Percentiles rank a stretch among this genome's conserved stretches.
Conservation (phyloP, 1,139 yeast species). For the Taiozyma onychis region DNA sequence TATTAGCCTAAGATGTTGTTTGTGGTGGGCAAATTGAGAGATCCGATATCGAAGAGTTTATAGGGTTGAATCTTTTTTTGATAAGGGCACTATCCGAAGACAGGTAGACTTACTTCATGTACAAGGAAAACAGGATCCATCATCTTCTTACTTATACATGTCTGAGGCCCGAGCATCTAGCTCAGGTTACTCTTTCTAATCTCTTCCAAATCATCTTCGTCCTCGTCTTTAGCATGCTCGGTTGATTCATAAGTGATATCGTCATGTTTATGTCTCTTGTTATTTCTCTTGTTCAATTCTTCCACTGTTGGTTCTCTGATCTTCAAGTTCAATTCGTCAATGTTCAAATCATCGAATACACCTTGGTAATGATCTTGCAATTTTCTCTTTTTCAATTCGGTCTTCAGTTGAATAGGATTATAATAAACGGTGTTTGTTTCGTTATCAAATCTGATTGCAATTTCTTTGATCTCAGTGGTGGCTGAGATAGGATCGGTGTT, state of each 20-base stretch:
- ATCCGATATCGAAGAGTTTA: background rate
- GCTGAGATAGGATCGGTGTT: constrained; percentile 20
- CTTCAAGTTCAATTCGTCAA: constrained; percentile 51
- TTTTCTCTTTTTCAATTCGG: constrained; percentile 82
- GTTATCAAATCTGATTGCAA: constrained; percentile 47
- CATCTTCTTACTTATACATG: background rate
- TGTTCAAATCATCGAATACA: constrained; percentile 45
- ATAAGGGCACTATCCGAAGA: background rate
- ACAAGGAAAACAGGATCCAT: background rate
- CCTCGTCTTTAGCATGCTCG: constrained; percentile 27
- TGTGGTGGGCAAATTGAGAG: background rate
- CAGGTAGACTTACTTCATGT: background rate
- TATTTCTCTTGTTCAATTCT: constrained; percentile 66
- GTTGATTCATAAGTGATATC: constrained; percentile 58
- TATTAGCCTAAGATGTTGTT: background rate
- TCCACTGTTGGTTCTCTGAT: constrained; percentile 70
- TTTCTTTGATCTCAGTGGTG: constrained; percentile 46
- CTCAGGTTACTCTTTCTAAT: background rate
- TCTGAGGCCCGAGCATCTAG: background rate
- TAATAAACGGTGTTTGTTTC: constrained; percentile 60
- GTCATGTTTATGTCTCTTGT: constrained; percentile 62
- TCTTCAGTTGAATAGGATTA: constrained; percentile 71
- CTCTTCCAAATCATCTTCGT: constrained; percentile 13
- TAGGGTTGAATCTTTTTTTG: background rate
- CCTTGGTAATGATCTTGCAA: constrained; percentile 47